Evolutionary conservation across 208 protist species (phyloP).

Genomic region (Trypanosoma melophagium): DNA sequence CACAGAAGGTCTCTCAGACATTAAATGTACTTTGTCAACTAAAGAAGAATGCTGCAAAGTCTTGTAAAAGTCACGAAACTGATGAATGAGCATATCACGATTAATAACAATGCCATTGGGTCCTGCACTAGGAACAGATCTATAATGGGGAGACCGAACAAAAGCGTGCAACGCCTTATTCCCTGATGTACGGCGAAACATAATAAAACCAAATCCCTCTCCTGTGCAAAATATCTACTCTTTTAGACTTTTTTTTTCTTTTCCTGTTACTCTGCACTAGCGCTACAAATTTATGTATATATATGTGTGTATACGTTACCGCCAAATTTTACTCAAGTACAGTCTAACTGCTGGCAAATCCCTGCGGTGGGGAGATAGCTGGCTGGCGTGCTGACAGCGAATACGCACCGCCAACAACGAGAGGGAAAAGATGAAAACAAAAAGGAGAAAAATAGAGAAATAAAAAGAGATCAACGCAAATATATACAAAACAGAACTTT

Average conservation of each 20-base stretch:
- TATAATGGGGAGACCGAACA: constrained; percentile 83
- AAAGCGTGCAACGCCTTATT: constrained; percentile 76
- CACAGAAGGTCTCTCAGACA: constrained; percentile 72
- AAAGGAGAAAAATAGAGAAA: no score
- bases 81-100: constrained; percentile 84
- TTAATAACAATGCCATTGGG: constrained; percentile 86
- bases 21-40: constrained; percentile 90
- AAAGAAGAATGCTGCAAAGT: constrained; percentile 84
- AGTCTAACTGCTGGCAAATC: background rate
- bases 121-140: constrained; percentile 75
- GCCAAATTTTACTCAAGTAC: background rate
- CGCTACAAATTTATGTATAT: constrained; percentile 11
- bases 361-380: background rate
- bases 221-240: background rate
- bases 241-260: background rate
- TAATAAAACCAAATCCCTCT: background rate
- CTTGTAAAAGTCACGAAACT: constrained; percentile 90
- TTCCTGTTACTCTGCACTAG: background rate
- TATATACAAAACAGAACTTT: no score
- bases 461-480: no score
- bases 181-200: constrained; percentile 25
- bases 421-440: no score
- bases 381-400: no score
- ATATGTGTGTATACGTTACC: background rate
- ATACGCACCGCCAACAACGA: no score